Evolutionary conservation across 371 early-diverging fungal genomes (phyloP), one percentile per base, ranked within the genome.

Genomic region (Catenaria anguillulae): DNA sequence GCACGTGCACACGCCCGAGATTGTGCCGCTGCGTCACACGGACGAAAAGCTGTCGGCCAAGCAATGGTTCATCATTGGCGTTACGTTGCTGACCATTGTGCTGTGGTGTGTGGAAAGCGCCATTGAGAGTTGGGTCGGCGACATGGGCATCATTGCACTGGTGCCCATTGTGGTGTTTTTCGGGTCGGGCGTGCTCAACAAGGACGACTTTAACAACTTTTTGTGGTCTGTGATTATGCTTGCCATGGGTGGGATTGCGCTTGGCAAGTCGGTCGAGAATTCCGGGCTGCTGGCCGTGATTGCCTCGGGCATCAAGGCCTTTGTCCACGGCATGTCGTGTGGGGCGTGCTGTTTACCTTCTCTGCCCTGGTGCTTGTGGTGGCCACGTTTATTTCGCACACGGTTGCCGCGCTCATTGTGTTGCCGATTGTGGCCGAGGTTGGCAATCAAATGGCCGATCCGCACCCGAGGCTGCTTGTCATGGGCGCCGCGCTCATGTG

Each of bases 361-460:
- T 76, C 84, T 21, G 69, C 70, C 21, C 66, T 90, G 58, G 85
- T 88, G 4, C 66, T 88, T 2, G 78, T 88, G 2, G 83, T 88
- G 65, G 87, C 95, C 23, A 91, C 90, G 2, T 96, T 96, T 68
- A 90, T 97, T 62, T 87, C 87, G 45, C 97, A 97, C 67, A 96
- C 97, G 0, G 97, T 97, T 1, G 88, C 85, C 6, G 90, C 89
- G 23, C 70, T 89, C 70, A 90, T 88, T 62, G 84, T 87, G 42
- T 75, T 87, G 55, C 90, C 87, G 19, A 86, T 89, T 34, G 88
- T 88, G 33, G 75, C 82, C 26, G 79, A 87, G 66, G 81, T 91
- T 17, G 90, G 91, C 2, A 66, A 75, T 31, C 71, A 73, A 13
- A 64, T 91, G 62, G 79, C 83, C 21, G 87, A 86, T 65, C 88